phyloP scores from a whole-genome alignment of 768 basidiomycete genomes.

The Filobasidium floriforme region DNA sequence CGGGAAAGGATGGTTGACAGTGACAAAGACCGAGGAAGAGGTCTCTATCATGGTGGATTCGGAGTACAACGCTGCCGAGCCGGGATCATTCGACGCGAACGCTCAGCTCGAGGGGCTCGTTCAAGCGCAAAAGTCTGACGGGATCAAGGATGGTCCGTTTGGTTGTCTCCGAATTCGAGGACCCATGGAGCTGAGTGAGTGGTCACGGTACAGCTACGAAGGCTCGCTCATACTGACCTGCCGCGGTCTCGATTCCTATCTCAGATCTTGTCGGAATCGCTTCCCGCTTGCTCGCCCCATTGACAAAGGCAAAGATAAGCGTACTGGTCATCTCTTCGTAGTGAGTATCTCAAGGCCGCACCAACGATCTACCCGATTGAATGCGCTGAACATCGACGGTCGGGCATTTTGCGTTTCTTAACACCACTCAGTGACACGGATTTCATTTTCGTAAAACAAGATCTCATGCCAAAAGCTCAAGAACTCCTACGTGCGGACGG shows the following conservation, averaged over 20 bases:
- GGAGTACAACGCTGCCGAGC: not conserved
- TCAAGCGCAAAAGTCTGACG: not conserved
- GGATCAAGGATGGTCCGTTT: constrained; percentile 17
- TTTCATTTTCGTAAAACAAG: constrained; percentile 19
- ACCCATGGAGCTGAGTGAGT: constrained; percentile 20
- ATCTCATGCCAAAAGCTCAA: not conserved
- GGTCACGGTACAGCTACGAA: too few species aligned
- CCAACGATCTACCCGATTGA: not conserved
- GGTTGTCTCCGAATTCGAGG: constrained; percentile 19
- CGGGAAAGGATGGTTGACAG: constrained; percentile 8
- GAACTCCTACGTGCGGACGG: not conserved
- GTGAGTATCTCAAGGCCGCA: not conserved
- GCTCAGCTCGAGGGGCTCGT: not conserved
- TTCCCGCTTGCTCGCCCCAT: constrained; percentile 12
- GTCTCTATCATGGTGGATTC: constrained; percentile 9
- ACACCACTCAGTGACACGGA: constrained; percentile 15
- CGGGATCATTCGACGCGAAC: too few species aligned
- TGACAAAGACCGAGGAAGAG: constrained; percentile 14
- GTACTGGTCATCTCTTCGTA: constrained; percentile 21
- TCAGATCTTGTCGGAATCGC: constrained; percentile 19
- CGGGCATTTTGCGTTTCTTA: not conserved
- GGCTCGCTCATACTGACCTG: too few species aligned
- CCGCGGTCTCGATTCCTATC: not conserved
- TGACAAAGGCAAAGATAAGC: constrained; percentile 13
- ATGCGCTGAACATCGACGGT: not conserved